Base-by-base conservation (phyloP, 176 grass and related monocot genomes). In the Secale cereale region DNA sequence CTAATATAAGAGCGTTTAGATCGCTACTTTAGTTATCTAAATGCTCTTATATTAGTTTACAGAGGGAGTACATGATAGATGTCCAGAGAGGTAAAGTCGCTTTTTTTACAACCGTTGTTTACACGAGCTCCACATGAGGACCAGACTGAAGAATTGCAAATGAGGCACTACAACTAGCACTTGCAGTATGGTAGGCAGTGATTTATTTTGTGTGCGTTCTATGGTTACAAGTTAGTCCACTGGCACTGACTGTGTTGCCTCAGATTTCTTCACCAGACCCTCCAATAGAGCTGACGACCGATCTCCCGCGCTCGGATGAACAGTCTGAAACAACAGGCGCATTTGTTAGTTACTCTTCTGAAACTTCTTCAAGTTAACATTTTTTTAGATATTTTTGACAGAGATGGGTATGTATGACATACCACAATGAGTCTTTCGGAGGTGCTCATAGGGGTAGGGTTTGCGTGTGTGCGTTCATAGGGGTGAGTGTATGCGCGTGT, bases 371-470 rank as follows among this genome's bases (percentile, higher is more conserved):
- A 46, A 15, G 43, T 15, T 46, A 46, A 46, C 43, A 46, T 46
- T 46, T 15, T 14, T 45, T 45, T 14, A 13, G 12, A 50, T 50
- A 73, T n/a, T 32, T 61, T 8, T 43, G 9, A 41, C 39, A 67
- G 32, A 11, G 19, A 83, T 41, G 0, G 29, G 52, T 17, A 46
- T 37, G 28, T 48, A 9, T 32, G 3, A 33, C 82, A 52, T 94
- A 92, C 90, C 92, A 94, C 86, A 69, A 89, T 92, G 72, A 97
- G n/a, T n/a, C n/a, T n/a, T n/a, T n/a, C n/a, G n/a, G n/a, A n/a
- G n/a, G n/a, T n/a, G n/a, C n/a, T n/a, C n/a, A n/a, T n/a, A n/a
- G n/a, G n/a, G n/a, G n/a, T n/a, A n/a, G n/a, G n/a, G n/a, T n/a
- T n/a, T n/a, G n/a, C n/a, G n/a, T n/a, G n/a, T n/a, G n/a, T n/a